Evolutionary conservation across 768 basidiomycete genomes (phyloP), one percentile per base, ranked within the genome.

Genomic region (Boletellus sp.): DNA sequence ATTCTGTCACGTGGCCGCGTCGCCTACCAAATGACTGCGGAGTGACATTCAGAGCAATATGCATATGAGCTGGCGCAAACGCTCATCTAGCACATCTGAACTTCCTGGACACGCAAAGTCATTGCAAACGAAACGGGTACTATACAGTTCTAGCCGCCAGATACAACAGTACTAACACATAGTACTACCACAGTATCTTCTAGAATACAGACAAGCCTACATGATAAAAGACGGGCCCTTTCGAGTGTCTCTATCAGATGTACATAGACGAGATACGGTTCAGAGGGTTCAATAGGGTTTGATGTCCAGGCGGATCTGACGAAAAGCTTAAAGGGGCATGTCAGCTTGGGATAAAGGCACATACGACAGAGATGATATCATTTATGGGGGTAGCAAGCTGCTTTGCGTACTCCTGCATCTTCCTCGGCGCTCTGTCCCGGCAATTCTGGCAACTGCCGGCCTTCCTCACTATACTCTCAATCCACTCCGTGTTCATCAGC

Each of bases 371-470:
- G 19, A 69, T 57, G 4, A 70, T 60, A 17, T 53, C 60, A 20
- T 58, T 56, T 42, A 68, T 56, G 8, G 68, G 68, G 3, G 47
- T 51, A 26, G 58, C 42, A 22, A 68, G 53, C 19, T 68, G 66
- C 48, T 52, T 64, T 33, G 55, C 58, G 37, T 70, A 68, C 45
- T 64, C 60, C 24, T 53, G 56, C 58, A 68, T 57, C 54, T 52
- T 64, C 48, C 64, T 54, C 10, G 66, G 68, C 5, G 48, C 64
- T 46, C 68, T 68, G 19, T 68, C 66, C 47, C 57, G 49, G 47
- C 66, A 68, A 43, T 28, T 53, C 35, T 46, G 49, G 40, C 66
- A 68, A 37, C 66, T 68, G 19, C 66, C 68, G 26, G 66, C 56
- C 54, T 54, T 68, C 40, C 54, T 64, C 6, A 60, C 50, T 62